Base-by-base conservation (phyloP, 257 asterid genomes). In the Plantago major region DNA sequence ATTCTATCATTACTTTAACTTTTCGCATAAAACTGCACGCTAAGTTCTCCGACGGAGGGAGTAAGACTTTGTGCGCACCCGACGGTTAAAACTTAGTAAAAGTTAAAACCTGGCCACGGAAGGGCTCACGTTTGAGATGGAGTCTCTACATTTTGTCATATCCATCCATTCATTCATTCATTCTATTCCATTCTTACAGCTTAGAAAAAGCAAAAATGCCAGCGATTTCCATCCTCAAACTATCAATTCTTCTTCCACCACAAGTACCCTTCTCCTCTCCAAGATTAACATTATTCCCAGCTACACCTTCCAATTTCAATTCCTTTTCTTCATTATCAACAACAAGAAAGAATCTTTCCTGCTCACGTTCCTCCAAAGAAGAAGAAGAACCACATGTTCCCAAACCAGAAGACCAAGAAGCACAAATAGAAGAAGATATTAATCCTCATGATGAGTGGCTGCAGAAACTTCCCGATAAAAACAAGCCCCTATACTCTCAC, bases 401-500 rank as follows among this genome's bases (percentile, higher is more conserved):
- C 26, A 22, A 22, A 22, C 26, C 26, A 22, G 26, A 22, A 22
- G 26, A 22, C 1, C 26, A 22, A 22, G 26, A 22, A 1, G 26
- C 26, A 22, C 26, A 22, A 22, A 22, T 22, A 22, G 1, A 22
- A 22, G 1, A 22, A 22, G 26, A 22, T 22, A 22, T 1, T 22
- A 22, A 22, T 22, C 26, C 26, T 2, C 26, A 0, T 33, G 40
- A 33, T 16, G 96, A 87, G 67, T 93, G 99, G 97, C 55, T 89
- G 60, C 85, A 89, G 74, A 89, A 77, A 72, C 62, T 93, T 38
- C 99, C 99, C 7, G 99, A 93, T 9, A 93, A 83, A 69, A 81
- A 79, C 78, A 93, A 87, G 72, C 78, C 97, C 12, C 63, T 93
- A 57, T 93, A 93, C 58, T 79, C 97, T 52, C 99, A 89, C 77